Evolutionary conservation across 441 rosid species (phyloP).

Genomic region (Gossypium schwendimanii): DNA sequence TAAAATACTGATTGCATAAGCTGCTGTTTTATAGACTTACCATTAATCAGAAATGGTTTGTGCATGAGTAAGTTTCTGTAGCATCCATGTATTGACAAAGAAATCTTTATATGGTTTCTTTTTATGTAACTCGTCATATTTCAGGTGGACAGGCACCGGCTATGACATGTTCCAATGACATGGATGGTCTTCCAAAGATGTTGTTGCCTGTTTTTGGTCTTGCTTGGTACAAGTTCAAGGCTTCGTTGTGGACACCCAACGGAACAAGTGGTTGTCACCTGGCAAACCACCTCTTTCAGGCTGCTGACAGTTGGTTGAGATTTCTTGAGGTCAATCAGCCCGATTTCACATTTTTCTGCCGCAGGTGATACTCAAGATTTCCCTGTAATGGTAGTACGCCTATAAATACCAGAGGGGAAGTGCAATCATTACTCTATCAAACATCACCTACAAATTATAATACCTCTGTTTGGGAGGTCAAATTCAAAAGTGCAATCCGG

Average conservation of each 20-base stretch:
- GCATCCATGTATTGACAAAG: background rate
- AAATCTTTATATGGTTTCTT: background rate
- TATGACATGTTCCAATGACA: conserved; percentile 23
- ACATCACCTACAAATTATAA: background rate
- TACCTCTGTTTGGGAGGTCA: conserved; percentile 8
- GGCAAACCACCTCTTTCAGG: conserved; percentile 41
- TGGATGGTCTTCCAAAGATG: conserved; percentile 36
- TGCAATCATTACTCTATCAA: background rate
- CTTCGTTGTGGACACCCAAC: conserved; percentile 52
- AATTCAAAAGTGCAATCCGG: conserved; percentile 4
- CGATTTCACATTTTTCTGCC: conserved; percentile 62
- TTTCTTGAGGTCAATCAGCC: conserved; percentile 54
- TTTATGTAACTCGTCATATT: conserved; percentile 10
- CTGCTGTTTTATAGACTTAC: background rate
- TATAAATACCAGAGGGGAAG: conserved; percentile 14
- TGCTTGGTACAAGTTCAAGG: conserved; percentile 65
- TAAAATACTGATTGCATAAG: background rate
- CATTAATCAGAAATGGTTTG: background rate
- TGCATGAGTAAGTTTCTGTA: background rate
- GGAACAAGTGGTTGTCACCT: conserved; percentile 32
- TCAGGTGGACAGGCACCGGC: conserved; percentile 33
- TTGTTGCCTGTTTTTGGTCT: conserved; percentile 60
- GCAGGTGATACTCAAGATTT: conserved; percentile 25
- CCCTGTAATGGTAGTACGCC: conserved; percentile 12
- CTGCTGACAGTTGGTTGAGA: conserved; percentile 51